Conservation (phyloP, 345 rosid species). For the Dipteronia sinensis region DNA sequence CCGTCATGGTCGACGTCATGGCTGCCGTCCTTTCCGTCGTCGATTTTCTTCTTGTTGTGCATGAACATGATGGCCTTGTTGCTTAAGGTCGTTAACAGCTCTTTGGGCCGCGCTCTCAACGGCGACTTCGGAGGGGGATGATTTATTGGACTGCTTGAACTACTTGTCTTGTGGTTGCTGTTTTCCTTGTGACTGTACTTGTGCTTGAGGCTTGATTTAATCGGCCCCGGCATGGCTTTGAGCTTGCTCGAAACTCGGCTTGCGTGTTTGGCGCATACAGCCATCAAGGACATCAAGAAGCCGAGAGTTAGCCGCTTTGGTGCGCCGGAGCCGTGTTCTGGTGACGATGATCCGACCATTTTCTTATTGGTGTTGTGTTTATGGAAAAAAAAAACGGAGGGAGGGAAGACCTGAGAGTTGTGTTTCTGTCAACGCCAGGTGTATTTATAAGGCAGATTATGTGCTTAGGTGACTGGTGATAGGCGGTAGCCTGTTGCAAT, state of each 20-base stretch:
- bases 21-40: conserved; percentile 16
- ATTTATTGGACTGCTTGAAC: not conserved
- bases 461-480: conserved; percentile 23
- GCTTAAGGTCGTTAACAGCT: conserved; percentile 53
- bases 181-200: not conserved
- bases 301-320: conserved; percentile 39
- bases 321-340: conserved; percentile 29
- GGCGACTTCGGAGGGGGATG: conserved; percentile 34
- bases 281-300: conserved; percentile 48
- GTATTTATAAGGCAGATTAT: conserved; percentile 9
- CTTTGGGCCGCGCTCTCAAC: conserved; percentile 43
- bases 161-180: not conserved
- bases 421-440: no score
- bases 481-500: conserved; percentile 32
- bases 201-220: not conserved
- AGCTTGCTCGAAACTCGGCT: conserved; percentile 50
- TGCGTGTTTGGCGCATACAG: conserved; percentile 62
- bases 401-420: not conserved
- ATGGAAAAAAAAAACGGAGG: no score
- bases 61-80: conserved; percentile 55
- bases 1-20: no score
- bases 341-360: conserved; percentile 30
- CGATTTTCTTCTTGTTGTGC: conserved; percentile 33
- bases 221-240: conserved; percentile 24
- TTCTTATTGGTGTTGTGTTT: not conserved